These are phyloP conservation scores for Syzygium aromaticum DNA, from an alignment of 345 rosid species.

Conservation along the genomic window DNA sequence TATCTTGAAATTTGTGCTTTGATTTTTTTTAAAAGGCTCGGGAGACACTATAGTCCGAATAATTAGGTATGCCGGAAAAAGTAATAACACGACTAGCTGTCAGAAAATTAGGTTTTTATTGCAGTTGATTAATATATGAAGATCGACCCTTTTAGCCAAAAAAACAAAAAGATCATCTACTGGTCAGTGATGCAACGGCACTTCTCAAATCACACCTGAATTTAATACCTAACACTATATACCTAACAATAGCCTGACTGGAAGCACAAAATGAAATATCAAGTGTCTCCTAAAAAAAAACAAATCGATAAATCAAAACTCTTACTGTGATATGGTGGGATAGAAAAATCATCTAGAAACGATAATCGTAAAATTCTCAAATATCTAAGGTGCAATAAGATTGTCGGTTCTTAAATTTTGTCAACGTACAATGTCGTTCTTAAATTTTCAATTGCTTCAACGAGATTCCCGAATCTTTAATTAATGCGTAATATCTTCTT, in stretches of 20 bases:
- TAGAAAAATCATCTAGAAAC: neutral
- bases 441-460: no score
- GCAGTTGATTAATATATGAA: neutral
- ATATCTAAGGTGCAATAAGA: no score
- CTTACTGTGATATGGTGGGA: no score
- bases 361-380: neutral
- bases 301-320: neutral
- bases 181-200: neutral
- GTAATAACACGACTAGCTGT: neutral
- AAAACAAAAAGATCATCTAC: neutral
- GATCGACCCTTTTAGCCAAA: neutral
- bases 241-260: neutral
- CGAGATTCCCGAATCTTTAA: neutral
- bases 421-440: neutral
- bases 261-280: neutral
- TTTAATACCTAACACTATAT: neutral
- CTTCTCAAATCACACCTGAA: neutral
- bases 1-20: neutral
- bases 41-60: neutral
- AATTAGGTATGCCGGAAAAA: neutral
- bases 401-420: no score
- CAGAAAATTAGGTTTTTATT: neutral
- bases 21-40: neutral
- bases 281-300: neutral
- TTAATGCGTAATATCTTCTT: no score